Conservation (phyloP, 1,284 basidiomycete genomes). For the Apiotrichum porosum region DNA sequence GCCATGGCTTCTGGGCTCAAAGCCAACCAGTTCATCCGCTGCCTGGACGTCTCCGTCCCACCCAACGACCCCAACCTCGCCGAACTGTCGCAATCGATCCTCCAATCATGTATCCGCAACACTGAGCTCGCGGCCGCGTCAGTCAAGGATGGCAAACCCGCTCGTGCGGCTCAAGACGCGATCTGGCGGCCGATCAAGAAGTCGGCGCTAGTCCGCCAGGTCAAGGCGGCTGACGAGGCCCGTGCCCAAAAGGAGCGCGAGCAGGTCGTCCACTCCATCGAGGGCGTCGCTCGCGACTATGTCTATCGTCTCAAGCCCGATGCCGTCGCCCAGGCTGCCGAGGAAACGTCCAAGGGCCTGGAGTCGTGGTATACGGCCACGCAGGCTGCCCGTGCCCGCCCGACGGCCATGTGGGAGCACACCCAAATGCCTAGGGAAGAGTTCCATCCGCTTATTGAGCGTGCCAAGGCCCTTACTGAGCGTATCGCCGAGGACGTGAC, state of each 20-base stretch:
- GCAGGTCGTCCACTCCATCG: constrained; percentile 32
- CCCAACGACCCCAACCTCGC: constrained; percentile 83
- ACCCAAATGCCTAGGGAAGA: constrained; percentile 41
- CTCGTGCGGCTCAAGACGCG: constrained; percentile 30
- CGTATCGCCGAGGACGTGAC: constrained; percentile 60
- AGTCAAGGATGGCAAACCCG: constrained; percentile 12
- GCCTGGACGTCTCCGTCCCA: constrained; percentile 87
- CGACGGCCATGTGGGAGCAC: constrained; percentile 40
- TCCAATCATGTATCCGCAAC: constrained; percentile 74
- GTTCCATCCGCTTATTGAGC: constrained; percentile 49
- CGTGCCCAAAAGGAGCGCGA: constrained; percentile 39
- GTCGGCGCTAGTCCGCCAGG: constrained; percentile 47
- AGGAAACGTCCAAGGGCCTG: constrained; percentile 48
- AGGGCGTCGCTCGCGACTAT: constrained; percentile 42
- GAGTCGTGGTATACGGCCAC: constrained; percentile 35
- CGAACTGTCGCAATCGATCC: constrained; percentile 50
- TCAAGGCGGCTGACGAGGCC: constrained; percentile 46
- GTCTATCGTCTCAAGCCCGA: constrained; percentile 53
- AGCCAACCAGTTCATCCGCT: constrained; percentile 76
- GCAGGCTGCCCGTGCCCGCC: constrained; percentile 3
- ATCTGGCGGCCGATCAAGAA: constrained; percentile 53
- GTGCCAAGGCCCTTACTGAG: constrained; percentile 56
- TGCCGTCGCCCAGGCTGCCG: constrained; percentile 56
- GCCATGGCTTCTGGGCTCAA: constrained; percentile 81
- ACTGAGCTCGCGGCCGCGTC: constrained; percentile 59